Conservation (phyloP, 371 early-diverging fungal species). For the Mucor indicus region DNA sequence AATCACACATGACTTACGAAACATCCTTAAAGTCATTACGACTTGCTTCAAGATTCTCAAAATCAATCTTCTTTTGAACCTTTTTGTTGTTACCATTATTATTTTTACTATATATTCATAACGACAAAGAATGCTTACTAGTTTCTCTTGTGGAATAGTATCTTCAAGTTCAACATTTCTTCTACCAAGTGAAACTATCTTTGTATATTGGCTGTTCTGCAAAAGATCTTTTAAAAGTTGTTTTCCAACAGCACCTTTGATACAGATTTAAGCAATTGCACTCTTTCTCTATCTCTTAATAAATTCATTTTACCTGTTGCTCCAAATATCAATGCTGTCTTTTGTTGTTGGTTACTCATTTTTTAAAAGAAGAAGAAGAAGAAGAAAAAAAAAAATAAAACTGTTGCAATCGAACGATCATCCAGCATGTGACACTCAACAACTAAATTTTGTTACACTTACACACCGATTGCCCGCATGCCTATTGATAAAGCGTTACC, state of each 20-base stretch:
- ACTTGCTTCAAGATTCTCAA: constrained; percentile 42
- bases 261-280: not conserved
- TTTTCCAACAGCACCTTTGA: constrained; percentile 70
- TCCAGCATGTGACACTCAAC: too few species aligned
- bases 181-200: constrained; percentile 65
- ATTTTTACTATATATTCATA: not conserved
- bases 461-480: too few species aligned
- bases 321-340: constrained; percentile 17
- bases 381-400: too few species aligned
- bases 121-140: constrained; percentile 25
- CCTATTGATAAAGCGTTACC: too few species aligned
- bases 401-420: too few species aligned
- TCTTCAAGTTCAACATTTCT: constrained; percentile 51
- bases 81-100: constrained; percentile 3
- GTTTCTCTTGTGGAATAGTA: constrained; percentile 50
- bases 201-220: constrained; percentile 52
- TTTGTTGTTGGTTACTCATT: not conserved
- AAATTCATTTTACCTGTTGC: constrained; percentile 18
- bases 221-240: constrained; percentile 61
- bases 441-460: too few species aligned
- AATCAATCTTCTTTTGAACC: constrained; percentile 44
- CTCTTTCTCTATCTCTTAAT: not conserved
- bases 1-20: constrained; percentile 23
- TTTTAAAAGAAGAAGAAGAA: not conserved
- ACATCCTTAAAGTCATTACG: constrained; percentile 40